Percentiles rank a stretch among this genome's conserved stretches.
Evolutionary conservation across 129 eudicot genomes (phyloP).

Genomic region (Arctium lappa): DNA sequence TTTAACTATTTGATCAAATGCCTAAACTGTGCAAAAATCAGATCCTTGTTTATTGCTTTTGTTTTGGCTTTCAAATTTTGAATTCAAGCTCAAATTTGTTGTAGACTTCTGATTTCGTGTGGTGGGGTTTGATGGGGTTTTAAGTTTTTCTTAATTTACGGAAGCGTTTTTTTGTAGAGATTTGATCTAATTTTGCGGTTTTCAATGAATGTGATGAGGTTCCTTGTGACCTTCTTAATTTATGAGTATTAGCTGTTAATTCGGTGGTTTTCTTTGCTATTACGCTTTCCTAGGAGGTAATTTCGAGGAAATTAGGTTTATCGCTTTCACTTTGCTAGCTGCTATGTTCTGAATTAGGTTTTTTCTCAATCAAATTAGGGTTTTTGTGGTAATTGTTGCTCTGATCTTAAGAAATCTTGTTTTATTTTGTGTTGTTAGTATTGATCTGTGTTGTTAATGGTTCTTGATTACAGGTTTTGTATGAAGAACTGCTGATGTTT

Average conservation of each 20-base stretch:
- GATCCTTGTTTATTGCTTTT: slow-evolving; percentile 29
- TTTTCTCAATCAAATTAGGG: slow-evolving; percentile 23
- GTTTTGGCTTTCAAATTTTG: not conserved
- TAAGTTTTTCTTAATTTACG: not conserved
- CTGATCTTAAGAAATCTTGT: slow-evolving; percentile 11
- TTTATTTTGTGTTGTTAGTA: slow-evolving; percentile 7
- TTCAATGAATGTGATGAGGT: slow-evolving; percentile 28
- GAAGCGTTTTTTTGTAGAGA: slow-evolving; percentile 17
- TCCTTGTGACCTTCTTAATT: not conserved
- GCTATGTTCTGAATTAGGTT: not conserved
- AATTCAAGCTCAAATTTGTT: slow-evolving; percentile 1
- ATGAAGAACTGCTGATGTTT: slow-evolving; percentile 4
- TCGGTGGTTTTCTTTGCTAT: not conserved
- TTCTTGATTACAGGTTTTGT: slow-evolving; percentile 20
- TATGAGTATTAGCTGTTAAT: not conserved
- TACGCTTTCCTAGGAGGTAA: slow-evolving; percentile 10
- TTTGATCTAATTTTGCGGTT: slow-evolving; percentile 17
- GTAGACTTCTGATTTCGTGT: slow-evolving; percentile 12
- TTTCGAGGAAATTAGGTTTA: slow-evolving; percentile 8
- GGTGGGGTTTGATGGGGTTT: not conserved
- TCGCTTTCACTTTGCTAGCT: not conserved
- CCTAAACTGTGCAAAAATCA: slow-evolving; percentile 10
- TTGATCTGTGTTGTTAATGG: slow-evolving; percentile 13
- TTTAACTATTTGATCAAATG: slow-evolving; percentile 25
- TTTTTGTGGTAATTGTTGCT: slow-evolving; percentile 13